Evolutionary conservation across 2,329 filamentous ascomycete species (phyloP).

Genomic region (Penicillium palitans): DNA sequence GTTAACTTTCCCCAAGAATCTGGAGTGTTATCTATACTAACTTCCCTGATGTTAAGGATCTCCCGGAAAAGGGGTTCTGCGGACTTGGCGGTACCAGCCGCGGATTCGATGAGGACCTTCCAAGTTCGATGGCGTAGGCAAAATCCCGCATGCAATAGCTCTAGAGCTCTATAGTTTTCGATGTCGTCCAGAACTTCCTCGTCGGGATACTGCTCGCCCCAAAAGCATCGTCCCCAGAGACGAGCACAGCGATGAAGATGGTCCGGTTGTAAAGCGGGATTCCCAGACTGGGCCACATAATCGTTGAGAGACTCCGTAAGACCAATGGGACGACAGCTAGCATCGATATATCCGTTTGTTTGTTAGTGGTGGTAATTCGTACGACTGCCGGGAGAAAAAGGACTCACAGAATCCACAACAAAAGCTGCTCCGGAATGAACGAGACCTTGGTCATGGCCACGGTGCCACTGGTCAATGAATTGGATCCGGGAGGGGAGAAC

Average conservation of each 20-base stretch:
- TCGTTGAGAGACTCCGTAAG: constrained; percentile 35
- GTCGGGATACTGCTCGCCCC: constrained; percentile 40
- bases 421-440: constrained; percentile 39
- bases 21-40: constrained; percentile 6
- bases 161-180: constrained; percentile 40
- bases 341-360: constrained; percentile 31
- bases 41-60: constrained; percentile 30
- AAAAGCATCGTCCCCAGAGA: constrained; percentile 39
- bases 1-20: background rate
- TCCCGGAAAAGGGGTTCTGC: constrained; percentile 26
- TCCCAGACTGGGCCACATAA: constrained; percentile 34
- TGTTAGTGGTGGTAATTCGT: constrained; percentile 1
- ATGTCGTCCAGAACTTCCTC: constrained; percentile 41
- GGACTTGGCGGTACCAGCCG: constrained; percentile 15
- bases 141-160: constrained; percentile 34
- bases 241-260: constrained; percentile 37
- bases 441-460: constrained; percentile 25
- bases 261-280: constrained; percentile 36
- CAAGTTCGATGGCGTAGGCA: constrained; percentile 33
- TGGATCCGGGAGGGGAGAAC: constrained; percentile 25
- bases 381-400: background rate
- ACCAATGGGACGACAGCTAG: constrained; percentile 31
- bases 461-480: constrained; percentile 11
- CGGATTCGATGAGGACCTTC: constrained; percentile 28
- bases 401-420: constrained; percentile 39